Percentiles rank a stretch among this genome's conserved stretches.
Evolutionary conservation across 331 rosid species (phyloP).

Genomic region (Phaseolus coccineus): DNA sequence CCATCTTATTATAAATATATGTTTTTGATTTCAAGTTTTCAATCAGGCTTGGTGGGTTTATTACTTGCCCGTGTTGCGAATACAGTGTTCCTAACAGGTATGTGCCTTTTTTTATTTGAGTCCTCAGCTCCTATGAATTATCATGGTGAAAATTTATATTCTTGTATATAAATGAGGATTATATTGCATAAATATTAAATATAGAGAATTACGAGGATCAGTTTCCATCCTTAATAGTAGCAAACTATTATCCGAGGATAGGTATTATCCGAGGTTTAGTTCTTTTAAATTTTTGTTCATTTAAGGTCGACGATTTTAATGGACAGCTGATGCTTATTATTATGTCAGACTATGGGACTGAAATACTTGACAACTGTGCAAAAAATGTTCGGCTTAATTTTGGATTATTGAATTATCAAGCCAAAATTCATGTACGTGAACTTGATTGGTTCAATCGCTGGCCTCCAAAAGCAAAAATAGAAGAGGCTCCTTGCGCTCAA

Average conservation of each 20-base stretch:
- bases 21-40: constrained; percentile 45
- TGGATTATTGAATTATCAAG: constrained; percentile 55
- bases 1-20: constrained; percentile 20
- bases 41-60: constrained; percentile 79
- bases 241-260: neutral
- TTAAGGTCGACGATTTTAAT: constrained; percentile 22
- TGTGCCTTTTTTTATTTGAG: constrained; percentile 36
- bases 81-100: constrained; percentile 83
- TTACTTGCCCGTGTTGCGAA: constrained; percentile 72
- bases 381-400: constrained; percentile 73
- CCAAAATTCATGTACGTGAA: constrained; percentile 65
- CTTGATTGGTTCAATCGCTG: constrained; percentile 86
- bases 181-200: constrained; percentile 30
- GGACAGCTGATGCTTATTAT: constrained; percentile 34
- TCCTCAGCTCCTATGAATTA: constrained; percentile 12
- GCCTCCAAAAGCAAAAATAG: constrained; percentile 68
- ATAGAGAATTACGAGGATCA: constrained; percentile 1
- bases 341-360: constrained; percentile 79
- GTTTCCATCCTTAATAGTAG: neutral
- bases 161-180: constrained; percentile 1
- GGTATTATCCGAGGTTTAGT: constrained; percentile 5
- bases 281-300: constrained; percentile 13
- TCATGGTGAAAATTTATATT: constrained; percentile 14
- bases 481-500: constrained; percentile 50
- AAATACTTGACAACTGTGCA: constrained; percentile 82